Conservation (phyloP, 2,329 filamentous ascomycete species). For the Fusarium bactridioides region DNA sequence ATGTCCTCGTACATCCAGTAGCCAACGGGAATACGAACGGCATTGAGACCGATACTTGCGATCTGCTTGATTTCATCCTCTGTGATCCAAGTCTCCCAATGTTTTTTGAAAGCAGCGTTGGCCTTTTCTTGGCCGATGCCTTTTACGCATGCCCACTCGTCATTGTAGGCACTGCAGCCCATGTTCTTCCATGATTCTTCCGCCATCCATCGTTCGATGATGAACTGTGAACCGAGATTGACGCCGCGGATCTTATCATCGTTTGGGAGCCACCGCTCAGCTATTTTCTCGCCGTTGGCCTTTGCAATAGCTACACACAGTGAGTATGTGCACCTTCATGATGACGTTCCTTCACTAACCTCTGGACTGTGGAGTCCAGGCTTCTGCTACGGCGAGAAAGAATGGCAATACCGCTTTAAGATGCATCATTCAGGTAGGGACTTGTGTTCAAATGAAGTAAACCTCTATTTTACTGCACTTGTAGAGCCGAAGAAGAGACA, state of each 20-base stretch:
- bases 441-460: accelerated
- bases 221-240: constrained; percentile 41
- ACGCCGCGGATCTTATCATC: constrained; percentile 37
- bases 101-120: constrained; percentile 33
- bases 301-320: background rate
- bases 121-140: constrained; percentile 36
- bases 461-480: background rate
- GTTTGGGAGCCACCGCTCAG: constrained; percentile 19
- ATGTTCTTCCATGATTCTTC: constrained; percentile 34
- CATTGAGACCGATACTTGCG: constrained; percentile 33
- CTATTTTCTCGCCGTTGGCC: background rate
- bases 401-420: background rate
- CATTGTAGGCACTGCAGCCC: constrained; percentile 38
- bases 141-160: constrained; percentile 40
- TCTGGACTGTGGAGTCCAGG: constrained; percentile 19
- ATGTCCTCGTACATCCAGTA: constrained; percentile 42
- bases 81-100: constrained; percentile 40
- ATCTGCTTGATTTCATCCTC: constrained; percentile 38
- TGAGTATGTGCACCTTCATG: background rate
- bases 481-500: background rate
- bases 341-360: background rate
- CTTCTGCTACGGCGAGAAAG: background rate
- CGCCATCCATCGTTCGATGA: constrained; percentile 41
- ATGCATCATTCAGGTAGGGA: background rate
- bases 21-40: constrained; percentile 40